Percentiles rank a stretch among this genome's conserved stretches.
phyloP scores from a whole-genome alignment of 352 stramenopile genomes.

The Phytophthora constricta region DNA sequence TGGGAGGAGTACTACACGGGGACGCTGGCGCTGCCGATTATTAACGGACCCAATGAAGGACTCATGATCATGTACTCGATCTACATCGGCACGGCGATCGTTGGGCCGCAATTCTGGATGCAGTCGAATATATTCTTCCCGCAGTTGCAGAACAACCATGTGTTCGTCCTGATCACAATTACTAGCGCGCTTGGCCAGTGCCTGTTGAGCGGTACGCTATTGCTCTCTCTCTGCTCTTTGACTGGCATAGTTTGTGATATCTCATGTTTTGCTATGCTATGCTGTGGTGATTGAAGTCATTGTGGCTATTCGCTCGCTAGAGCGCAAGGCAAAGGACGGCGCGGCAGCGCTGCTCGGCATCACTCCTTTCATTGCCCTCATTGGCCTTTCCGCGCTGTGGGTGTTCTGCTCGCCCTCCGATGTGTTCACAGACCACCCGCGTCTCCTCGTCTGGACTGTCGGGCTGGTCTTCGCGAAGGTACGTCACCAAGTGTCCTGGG shows the following conservation, averaged over 20 bases:
- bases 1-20: constrained; percentile 99
- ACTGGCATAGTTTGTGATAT: background rate
- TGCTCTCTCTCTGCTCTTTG: background rate
- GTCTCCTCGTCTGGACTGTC: constrained; percentile 87
- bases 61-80: constrained; percentile 91
- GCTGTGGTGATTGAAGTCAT: constrained; percentile 40
- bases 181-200: constrained; percentile 69
- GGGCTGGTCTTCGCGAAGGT: constrained; percentile 87
- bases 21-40: constrained; percentile 93
- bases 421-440: constrained; percentile 82
- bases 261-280: constrained; percentile 7
- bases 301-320: constrained; percentile 71
- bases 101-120: constrained; percentile 71
- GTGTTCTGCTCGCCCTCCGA: constrained; percentile 83
- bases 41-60: constrained; percentile 98
- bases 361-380: constrained; percentile 67
- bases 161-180: constrained; percentile 81
- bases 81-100: constrained; percentile 72
- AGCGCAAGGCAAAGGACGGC: constrained; percentile 65
- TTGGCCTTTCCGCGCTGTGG: constrained; percentile 77
- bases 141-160: constrained; percentile 80
- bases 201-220: constrained; percentile 67
- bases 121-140: constrained; percentile 66
- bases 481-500: background rate
- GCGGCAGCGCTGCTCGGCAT: constrained; percentile 68